A percentile compares a stretch with the other conserved stretches of the same genome.
phyloP scores from a whole-genome alignment of 192 early-diverging fungal species.

The Coemansia sp. region DNA sequence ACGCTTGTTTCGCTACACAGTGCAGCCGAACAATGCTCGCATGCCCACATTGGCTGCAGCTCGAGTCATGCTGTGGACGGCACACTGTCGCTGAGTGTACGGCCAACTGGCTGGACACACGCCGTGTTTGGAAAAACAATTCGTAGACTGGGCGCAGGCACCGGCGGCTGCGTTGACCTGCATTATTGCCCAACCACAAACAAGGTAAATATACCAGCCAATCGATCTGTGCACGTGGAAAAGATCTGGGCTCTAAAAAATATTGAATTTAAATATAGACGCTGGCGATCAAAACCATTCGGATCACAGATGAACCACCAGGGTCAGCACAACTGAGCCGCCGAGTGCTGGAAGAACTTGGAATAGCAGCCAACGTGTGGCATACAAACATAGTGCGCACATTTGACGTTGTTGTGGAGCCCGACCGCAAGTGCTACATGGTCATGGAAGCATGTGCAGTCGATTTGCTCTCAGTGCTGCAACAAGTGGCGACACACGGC shows the following conservation, averaged over 20 bases:
- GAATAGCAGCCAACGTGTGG: slow-evolving; percentile 51
- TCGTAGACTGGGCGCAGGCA: slow-evolving; percentile 46
- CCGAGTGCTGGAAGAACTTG: slow-evolving; percentile 44
- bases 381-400: slow-evolving; percentile 74
- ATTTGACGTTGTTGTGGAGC: slow-evolving; percentile 65
- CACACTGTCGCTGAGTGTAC: slow-evolving; percentile 35
- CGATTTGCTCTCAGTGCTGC: slow-evolving; percentile 79
- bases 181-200: slow-evolving; percentile 21
- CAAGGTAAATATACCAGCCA: slow-evolving; percentile 11
- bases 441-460: slow-evolving; percentile 85
- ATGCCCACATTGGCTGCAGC: slow-evolving; percentile 1
- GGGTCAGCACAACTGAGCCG: slow-evolving; percentile 16
- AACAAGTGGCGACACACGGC: slow-evolving; percentile 54
- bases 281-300: slow-evolving; percentile 48
- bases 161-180: slow-evolving; percentile 49
- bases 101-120: slow-evolving; percentile 45
- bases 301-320: background rate
- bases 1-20: slow-evolving; percentile 21
- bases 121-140: slow-evolving; percentile 28
- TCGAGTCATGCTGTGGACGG: slow-evolving; percentile 35
- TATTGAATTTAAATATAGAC: slow-evolving; percentile 18
- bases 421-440: slow-evolving; percentile 58
- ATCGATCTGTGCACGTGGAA: background rate
- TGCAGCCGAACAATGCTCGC: background rate
- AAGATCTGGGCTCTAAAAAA: background rate